Evolutionary conservation across 805 yeast genomes (phyloP), one percentile per base, ranked within the genome.

Genomic region (Wickerhamomyces rabaulensis): DNA sequence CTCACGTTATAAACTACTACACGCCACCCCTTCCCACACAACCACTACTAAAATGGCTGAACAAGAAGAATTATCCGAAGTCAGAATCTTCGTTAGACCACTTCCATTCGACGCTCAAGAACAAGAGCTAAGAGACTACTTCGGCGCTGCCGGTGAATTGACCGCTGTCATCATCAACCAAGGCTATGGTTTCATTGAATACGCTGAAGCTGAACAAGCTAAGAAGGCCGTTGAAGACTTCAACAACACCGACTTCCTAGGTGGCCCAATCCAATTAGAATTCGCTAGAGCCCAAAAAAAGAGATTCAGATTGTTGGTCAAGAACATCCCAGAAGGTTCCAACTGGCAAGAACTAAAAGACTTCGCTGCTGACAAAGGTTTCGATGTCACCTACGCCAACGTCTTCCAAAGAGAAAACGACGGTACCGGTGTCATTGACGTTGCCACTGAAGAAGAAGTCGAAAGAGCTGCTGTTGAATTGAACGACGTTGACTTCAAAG

Each of bases 311-410:
- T 80, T 83, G 50, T 77, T 82, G 62, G 78, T 86, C 31, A 67
- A 78, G 56, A 79, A 80, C 67, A 73, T 87, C 60, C 91, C 91
- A 57, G 85, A 82, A 56, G 82, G 82, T 52, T 75, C 87, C 48
- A 82, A 88, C 43, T 87, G 95, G 95, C 94, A 87, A 74, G 92
- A 85, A 60, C 76, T 87, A 63, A 87, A 90, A 73, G 98, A 92
- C 71, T 81, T 87, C 63, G 90, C 89, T 54, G 78, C 95, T 64
- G 90, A 85, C 51, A 84, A 80, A 67, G 80, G 76, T 52, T 65
- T 75, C 53, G 77, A 80, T 49, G 86, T 89, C 48, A 78, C 84
- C 29, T 85, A 83, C 54, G 64, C 75, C 44, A 68, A 70, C 50
- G 76, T 70, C 48, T 68, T 69, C 54, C 65, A 69, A 46, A 67